Base-by-base conservation (phyloP, 2,329 filamentous ascomycete species). In the Scedosporium minutisporum region DNA sequence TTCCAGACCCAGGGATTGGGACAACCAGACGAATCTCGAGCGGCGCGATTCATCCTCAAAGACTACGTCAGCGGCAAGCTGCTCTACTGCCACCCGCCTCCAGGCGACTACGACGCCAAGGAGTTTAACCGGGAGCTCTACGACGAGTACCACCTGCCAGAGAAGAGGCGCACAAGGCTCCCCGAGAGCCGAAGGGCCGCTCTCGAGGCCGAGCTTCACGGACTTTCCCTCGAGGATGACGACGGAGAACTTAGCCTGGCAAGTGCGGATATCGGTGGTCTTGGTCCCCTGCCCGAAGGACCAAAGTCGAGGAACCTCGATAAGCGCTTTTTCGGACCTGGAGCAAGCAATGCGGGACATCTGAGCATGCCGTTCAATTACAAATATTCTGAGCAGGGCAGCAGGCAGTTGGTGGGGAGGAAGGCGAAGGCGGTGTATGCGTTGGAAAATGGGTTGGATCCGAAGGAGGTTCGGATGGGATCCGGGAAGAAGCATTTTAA, bases 41-140 rank as follows among this genome's bases (percentile, higher is more conserved):
- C 95, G 6, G 92, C 93, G 4, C 85, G 95, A 61, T 89, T 91
- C 68, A 82, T 99, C 16, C 83, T 99, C 27, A 99, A 99, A 74
- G 95, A 99, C 77, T 99, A 97, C 71, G 95, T 99, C 68, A 96
- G 89, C 72, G 95, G 95, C 65, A 97, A 97, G 77, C 83, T 99
- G 0, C 83, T 97, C 5, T 97, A 89, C 77, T 95, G 92, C 67
- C 88, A 93, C 69, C 93, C 95, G 4, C 95, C 95, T 0, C 93
- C 93, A 0, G 77, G 77, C 4, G 82, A 87, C 33, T 84, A 89
- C 46, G 89, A 97, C 68, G 79, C 85, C 0, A 77, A 78, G 58
- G 84, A 88, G 62, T 99, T 97, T 81, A 99, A 99, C 76, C 79
- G 81, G 59, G 93, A 96, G 64, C 85, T 97, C 4, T 97, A 97